Conservation (phyloP, 1,284 basidiomycete genomes). For the Tylopilus sp. region DNA sequence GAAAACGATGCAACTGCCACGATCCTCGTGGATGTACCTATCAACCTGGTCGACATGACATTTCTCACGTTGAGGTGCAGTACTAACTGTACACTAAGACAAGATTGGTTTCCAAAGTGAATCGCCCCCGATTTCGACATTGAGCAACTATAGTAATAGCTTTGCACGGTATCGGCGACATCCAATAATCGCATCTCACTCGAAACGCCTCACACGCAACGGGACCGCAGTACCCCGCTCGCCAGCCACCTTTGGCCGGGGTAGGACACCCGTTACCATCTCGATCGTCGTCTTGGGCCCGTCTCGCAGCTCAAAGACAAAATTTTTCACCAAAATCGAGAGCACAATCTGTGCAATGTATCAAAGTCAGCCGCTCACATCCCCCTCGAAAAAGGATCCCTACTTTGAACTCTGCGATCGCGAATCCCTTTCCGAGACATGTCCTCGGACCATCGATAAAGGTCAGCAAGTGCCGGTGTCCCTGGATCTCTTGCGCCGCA, state of each 20-base stretch:
- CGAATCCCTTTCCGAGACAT: constrained; percentile 34
- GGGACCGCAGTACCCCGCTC: constrained; percentile 41
- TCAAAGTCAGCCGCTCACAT: background rate
- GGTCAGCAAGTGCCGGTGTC: constrained; percentile 29
- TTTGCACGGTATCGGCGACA: no score
- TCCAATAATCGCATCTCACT: constrained; percentile 8
- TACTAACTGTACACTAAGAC: no score
- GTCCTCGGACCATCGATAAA: constrained; percentile 31
- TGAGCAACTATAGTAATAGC: no score
- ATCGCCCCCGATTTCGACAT: no score
- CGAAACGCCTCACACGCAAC: constrained; percentile 34
- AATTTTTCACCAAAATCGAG: constrained; percentile 44
- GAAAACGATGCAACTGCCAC: no score
- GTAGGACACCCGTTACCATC: constrained; percentile 35
- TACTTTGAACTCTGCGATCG: constrained; percentile 33
- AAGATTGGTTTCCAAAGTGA: no score
- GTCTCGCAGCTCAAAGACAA: constrained; percentile 42
- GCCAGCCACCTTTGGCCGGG: constrained; percentile 43
- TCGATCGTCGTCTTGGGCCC: constrained; percentile 41
- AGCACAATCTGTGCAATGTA: constrained; percentile 36
- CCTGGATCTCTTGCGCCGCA: constrained; percentile 24
- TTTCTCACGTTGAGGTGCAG: no score
- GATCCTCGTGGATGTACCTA: no score
- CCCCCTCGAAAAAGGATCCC: background rate
- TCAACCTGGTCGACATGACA: no score